phyloP scores from a whole-genome alignment of 129 eudicot species.

The Erigeron canadensis region DNA sequence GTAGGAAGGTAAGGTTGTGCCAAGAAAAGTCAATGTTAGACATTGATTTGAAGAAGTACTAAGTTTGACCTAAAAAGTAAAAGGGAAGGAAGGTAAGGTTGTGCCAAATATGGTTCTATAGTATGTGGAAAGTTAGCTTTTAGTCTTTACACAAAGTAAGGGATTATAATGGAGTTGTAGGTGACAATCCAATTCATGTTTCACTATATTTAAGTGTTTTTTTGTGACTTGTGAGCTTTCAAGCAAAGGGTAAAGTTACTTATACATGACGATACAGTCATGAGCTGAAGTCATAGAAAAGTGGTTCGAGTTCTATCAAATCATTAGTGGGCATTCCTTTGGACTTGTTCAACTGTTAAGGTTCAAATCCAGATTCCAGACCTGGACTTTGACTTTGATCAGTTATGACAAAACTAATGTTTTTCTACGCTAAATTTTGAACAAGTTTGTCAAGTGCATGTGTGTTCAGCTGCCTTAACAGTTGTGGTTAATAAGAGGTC shows the following conservation, averaged over 20 bases:
- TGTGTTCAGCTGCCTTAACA: neutral
- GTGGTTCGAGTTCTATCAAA: neutral
- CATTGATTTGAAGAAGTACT: constrained; percentile 2
- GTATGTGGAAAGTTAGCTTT: constrained; percentile 1
- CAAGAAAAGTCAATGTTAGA: constrained; percentile 4
- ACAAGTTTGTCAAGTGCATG: neutral
- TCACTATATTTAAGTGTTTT: neutral
- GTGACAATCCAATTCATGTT: constrained; percentile 23
- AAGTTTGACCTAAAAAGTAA: constrained; percentile 22
- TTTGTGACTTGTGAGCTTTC: neutral
- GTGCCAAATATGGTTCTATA: constrained; percentile 12
- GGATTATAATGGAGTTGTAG: constrained; percentile 12
- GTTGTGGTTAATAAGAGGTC: too few species aligned
- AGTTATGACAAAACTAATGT: neutral
- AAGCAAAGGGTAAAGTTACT: constrained; percentile 5
- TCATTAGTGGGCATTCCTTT: neutral
- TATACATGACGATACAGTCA: neutral
- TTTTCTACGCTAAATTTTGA: neutral
- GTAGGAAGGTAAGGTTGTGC: too few species aligned
- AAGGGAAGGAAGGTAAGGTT: constrained; percentile 7
- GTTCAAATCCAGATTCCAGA: neutral
- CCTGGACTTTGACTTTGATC: neutral
- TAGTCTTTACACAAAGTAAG: constrained; percentile 18
- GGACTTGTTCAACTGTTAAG: neutral
- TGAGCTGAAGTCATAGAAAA: neutral